Base-by-base conservation (phyloP, 2,329 filamentous ascomycete species). In the Didymella pomorum region DNA sequence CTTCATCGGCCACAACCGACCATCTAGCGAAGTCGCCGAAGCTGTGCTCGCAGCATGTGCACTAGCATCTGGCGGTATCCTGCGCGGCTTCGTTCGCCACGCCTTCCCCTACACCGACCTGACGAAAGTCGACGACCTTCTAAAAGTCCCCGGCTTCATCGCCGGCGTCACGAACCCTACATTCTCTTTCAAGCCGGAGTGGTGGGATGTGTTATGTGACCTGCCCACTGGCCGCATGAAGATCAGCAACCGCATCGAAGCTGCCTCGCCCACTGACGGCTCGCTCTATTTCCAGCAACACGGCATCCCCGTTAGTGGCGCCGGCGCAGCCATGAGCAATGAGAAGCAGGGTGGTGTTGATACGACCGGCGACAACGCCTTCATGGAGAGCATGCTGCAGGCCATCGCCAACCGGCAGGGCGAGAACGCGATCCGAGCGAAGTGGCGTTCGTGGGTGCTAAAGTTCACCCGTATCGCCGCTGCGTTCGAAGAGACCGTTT, bases 21-120 rank as follows among this genome's bases (percentile, higher is more conserved):
- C 95, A 0, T 97, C 95, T 0, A 93, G 93, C 21, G 93, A 97
- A 73, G 95, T 99, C 25, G 95, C 95, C 2, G 94, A 99, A 79
- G 94, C 95, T n/a, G 95, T 99, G 3, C 84, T 99, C 9, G 95
- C 93, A n/a, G 93, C 95, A 1, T 99, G 95, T 76, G 92, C 95
- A 11, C 84, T 99, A 45, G 94, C 91, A 14, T 97, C 93, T 12
- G 95, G 95, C 11, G 94, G 95, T 6, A 82, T 97, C n/a, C 81
- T 99, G 33, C 86, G 93, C 56, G 95, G 95, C 26, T 99, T 99
- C 78, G 97, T 94, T 9, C 87, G 95, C 18, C 92, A 98, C 78
- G 95, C 95, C 0, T 99, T 99, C 73, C 95, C 95, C 2, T 99
- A 99, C 73, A 99, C 95, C 1, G 95, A 99, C 79, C 83, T 99